phyloP scores from a whole-genome alignment of 495 filamentous ascomycete species.

The Neurospora sp. region DNA sequence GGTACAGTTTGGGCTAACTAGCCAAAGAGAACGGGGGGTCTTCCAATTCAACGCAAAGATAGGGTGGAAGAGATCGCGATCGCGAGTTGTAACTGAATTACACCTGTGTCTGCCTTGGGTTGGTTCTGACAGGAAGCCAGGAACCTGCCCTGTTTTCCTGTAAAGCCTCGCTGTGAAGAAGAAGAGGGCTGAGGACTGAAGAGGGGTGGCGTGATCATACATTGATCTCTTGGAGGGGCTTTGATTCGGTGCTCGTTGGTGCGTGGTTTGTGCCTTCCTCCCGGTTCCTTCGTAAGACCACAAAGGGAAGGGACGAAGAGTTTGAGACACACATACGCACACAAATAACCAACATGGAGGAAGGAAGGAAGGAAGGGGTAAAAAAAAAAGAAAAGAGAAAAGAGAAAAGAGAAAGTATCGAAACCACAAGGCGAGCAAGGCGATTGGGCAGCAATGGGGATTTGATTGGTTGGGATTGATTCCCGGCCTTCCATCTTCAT shows the following conservation, averaged over 20 bases:
- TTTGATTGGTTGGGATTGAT: conserved; percentile 4
- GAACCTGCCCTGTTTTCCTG: too few relatives aligned
- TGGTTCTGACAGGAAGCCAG: neutral
- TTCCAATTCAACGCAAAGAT: neutral
- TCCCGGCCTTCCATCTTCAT: neutral
- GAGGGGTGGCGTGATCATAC: neutral
- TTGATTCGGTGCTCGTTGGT: neutral
- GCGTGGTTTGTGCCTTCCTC: neutral
- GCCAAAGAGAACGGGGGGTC: neutral
- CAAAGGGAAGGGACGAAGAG: neutral
- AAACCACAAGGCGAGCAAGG: neutral
- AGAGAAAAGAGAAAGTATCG: neutral
- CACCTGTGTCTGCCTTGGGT: neutral
- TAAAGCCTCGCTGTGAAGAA: too few relatives aligned
- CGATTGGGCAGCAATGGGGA: conserved; percentile 12
- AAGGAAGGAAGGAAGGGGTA: neutral
- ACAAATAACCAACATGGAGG: neutral
- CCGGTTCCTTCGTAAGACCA: neutral
- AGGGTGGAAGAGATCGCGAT: neutral
- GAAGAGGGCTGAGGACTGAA: neutral
- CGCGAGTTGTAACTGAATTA: neutral
- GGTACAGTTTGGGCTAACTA: neutral
- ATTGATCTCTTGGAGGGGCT: neutral
- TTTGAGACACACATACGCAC: neutral
- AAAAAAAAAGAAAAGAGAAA: neutral